These are phyloP conservation scores for Madurella fahalii DNA, from an alignment of 2,329 filamentous ascomycete genomes.

Conservation along the genomic window DNA sequence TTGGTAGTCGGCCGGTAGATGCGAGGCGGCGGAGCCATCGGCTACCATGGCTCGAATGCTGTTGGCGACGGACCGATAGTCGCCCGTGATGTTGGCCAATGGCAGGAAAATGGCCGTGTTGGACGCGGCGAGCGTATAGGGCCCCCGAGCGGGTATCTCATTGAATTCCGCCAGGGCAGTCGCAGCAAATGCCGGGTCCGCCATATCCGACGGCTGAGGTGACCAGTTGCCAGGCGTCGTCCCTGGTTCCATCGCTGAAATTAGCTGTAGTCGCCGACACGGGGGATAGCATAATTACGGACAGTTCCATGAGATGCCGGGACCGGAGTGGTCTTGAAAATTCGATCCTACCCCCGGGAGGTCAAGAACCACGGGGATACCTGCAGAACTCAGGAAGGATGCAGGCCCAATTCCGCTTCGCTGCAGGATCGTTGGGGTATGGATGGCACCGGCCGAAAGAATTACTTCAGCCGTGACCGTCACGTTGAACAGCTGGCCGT, in stretches of 20 bases:
- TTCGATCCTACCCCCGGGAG: slow-evolving; percentile 46
- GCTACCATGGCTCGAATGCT: too few species aligned
- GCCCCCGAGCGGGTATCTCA: too few species aligned
- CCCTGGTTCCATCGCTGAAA: too few species aligned
- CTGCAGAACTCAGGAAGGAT: slow-evolving; percentile 32
- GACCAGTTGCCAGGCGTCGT: too few species aligned
- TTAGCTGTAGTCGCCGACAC: too few species aligned
- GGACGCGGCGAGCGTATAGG: background rate
- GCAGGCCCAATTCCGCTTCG: slow-evolving; percentile 44
- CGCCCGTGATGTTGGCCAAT: background rate
- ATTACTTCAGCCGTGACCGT: slow-evolving; percentile 33
- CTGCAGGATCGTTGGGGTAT: slow-evolving; percentile 43
- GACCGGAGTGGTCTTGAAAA: slow-evolving; percentile 36
- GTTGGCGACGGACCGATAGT: background rate
- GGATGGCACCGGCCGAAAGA: slow-evolving; percentile 36
- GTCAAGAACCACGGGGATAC: slow-evolving; percentile 39
- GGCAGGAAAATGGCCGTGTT: background rate
- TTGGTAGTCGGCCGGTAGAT: background rate
- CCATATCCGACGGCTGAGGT: too few species aligned
- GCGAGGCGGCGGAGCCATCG: too few species aligned
- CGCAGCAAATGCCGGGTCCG: too few species aligned
- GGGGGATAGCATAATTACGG: background rate
- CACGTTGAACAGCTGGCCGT: background rate
- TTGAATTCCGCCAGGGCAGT: background rate
- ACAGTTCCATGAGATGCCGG: background rate